Base-by-base conservation (phyloP, 164 flowering plant genomes). In the Buxus sempervirens region DNA sequence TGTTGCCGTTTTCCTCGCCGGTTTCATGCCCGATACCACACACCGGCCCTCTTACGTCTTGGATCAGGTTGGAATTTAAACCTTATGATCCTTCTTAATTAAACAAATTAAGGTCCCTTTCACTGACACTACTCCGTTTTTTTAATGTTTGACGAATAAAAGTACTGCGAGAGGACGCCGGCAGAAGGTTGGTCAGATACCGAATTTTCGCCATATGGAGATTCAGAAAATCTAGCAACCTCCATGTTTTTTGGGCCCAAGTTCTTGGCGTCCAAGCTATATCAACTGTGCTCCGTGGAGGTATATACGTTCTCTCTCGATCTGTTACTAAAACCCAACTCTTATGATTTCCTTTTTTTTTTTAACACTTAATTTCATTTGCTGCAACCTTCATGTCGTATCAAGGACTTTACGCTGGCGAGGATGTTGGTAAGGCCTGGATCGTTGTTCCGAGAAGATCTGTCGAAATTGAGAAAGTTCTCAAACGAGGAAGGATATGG, bases 101-200 rank as follows among this genome's bases (percentile, higher is more conserved):
- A n/a, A n/a, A n/a, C n/a, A n/a, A n/a, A n/a, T n/a, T n/a, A n/a
- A n/a, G n/a, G n/a, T n/a, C n/a, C n/a, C n/a, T n/a, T n/a, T n/a
- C n/a, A n/a, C n/a, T n/a, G n/a, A n/a, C n/a, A n/a, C n/a, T n/a
- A n/a, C n/a, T n/a, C n/a, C n/a, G n/a, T n/a, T n/a, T n/a, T n/a
- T n/a, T n/a, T n/a, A n/a, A n/a, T n/a, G n/a, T n/a, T 59, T 58
- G 16, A 5, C 41, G 18, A 28, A 15, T 14, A 7, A 19, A 59
- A 76, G 80, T 69, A 20, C 9, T 22, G 42, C 0, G 65, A 69
- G 54, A 62, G 54, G 27, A 51, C 62, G 20, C 78, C 84, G 10
- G 20, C 56, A 32, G 81, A 68, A 5, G 48, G 0, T 0, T 84
- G 82, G 80, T 0, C 77, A 72, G 90, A 85, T 72, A 80, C 82